Evolutionary conservation across 129 eudicot genomes (phyloP).

Genomic region (Saussurea involucrata): DNA sequence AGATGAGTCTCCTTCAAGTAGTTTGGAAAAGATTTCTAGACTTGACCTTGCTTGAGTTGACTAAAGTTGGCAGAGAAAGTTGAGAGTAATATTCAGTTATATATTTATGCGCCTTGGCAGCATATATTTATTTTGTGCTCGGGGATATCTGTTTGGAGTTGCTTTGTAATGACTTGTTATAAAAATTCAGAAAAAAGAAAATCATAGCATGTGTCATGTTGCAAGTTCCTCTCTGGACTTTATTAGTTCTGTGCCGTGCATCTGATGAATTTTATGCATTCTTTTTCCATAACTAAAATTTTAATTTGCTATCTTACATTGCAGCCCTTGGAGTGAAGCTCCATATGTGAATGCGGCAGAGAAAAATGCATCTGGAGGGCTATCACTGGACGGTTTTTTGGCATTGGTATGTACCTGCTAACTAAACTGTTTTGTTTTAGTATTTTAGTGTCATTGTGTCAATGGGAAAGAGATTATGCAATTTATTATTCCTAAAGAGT

Average conservation of each 20-base stretch:
- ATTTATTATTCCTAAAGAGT: too few species aligned
- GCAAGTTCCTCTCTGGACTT: background rate
- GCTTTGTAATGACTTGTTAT: background rate
- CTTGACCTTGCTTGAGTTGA: background rate
- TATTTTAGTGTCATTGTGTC: background rate
- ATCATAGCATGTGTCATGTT: background rate
- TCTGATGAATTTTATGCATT: background rate
- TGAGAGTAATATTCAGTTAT: background rate
- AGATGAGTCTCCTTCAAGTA: background rate
- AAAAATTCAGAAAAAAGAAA: background rate
- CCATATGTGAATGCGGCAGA: conserved; percentile 81
- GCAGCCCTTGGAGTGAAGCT: conserved; percentile 91
- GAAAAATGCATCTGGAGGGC: conserved; percentile 77
- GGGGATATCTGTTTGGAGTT: background rate
- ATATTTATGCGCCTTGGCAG: background rate
- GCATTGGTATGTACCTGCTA: conserved; percentile 45
- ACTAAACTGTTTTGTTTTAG: background rate
- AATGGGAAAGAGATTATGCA: background rate
- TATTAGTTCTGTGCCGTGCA: background rate
- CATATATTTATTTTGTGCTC: background rate
- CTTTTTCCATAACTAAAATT: background rate
- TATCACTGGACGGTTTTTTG: conserved; percentile 74
- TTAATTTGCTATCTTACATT: conserved; percentile 15
- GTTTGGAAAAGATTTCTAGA: background rate
- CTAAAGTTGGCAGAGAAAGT: background rate